Base-by-base conservation (phyloP, 805 yeast genomes). In the Candida nitratophila region DNA sequence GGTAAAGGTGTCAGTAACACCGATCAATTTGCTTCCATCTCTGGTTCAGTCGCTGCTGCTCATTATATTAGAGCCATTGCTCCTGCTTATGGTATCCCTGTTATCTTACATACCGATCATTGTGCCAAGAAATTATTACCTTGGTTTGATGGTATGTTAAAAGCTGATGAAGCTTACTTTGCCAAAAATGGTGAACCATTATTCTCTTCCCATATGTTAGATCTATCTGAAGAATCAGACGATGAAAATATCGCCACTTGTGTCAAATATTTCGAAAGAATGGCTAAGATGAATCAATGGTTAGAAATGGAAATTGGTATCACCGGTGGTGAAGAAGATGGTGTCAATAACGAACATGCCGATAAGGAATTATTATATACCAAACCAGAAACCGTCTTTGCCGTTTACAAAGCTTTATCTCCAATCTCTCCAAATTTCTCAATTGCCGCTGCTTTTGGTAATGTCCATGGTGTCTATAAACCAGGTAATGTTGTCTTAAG, bases 271-370 rank as follows among this genome's bases (percentile, higher is more conserved):
- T 91, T 93, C 76, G 77, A 76, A 70, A 87, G 96, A 74, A 88
- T 87, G 82, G 73, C 95, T 69, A 88, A 86, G 75, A 77, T 91
- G 81, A 77, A 80, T 74, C 98, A 91, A 77, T 93, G 93, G 93
- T 81, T 93, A 68, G 99, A 93, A 81, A 93, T 93, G 99, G 99
- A 93, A 79, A 93, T 93, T 68, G 99, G 99, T 82, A 93, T 93
- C 82, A 93, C 99, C 69, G 99, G 99, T 76, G 99, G 99, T 83
- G 99, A 93, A 79, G 99, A 93, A 76, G 99, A 93, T 68, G 99
- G 99, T 83, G 99, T 93, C 64, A 93, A 93, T 84, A 93, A 93
- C 81, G 95, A 91, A 73, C 77, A 81, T 69, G 96, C 87, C 55
- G 79, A 80, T 65, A 84, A 85, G 74, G 89, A 86, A 52, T 68